These are phyloP conservation scores for Chlorokybus atmophyticus DNA, from an alignment of 139 green algal genomes.

Conservation along the genomic window DNA sequence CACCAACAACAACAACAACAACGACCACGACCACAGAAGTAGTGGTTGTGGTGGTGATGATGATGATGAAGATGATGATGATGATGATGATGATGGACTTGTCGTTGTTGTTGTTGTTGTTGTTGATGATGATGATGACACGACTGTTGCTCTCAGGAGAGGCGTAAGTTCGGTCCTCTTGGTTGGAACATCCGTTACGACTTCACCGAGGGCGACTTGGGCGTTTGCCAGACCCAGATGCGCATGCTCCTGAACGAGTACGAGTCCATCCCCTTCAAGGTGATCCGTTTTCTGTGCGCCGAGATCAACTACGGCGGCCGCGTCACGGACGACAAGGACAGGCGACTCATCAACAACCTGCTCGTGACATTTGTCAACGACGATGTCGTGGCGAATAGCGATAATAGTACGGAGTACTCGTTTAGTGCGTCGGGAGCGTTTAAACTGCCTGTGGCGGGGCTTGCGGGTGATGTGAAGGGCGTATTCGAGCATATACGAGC, in stretches of 20 bases:
- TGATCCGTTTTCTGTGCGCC: slow-evolving; percentile 29
- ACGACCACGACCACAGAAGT: too few species aligned
- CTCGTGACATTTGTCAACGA: slow-evolving; percentile 32
- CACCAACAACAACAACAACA: too few species aligned
- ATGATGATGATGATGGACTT: too few species aligned
- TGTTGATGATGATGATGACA: too few species aligned
- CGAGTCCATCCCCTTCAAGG: slow-evolving; percentile 29
- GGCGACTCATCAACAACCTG: slow-evolving; percentile 38
- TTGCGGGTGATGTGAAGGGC: slow-evolving; percentile 17
- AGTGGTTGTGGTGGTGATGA: too few species aligned
- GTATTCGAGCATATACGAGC: slow-evolving; percentile 37
- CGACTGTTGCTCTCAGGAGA: too few species aligned
- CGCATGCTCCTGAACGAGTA: slow-evolving; percentile 41
- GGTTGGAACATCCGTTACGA: slow-evolving; percentile 47
- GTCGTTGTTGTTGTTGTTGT: too few species aligned
- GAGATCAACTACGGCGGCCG: slow-evolving; percentile 43
- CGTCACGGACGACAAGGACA: slow-evolving; percentile 40
- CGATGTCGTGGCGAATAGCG: slow-evolving; percentile 13
- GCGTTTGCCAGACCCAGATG: slow-evolving; percentile 42
- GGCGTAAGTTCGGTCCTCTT: slow-evolving; percentile 35
- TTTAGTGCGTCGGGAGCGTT: slow-evolving; percentile 14
- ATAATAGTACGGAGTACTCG: slow-evolving; percentile 8
- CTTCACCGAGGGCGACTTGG: slow-evolving; percentile 47
- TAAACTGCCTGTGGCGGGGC: neutral
- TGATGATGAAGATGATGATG: too few species aligned